Percentiles rank a stretch among this genome's conserved stretches.
phyloP scores from a whole-genome alignment of 179 eudicot genomes.

The Silene noctiflora region DNA sequence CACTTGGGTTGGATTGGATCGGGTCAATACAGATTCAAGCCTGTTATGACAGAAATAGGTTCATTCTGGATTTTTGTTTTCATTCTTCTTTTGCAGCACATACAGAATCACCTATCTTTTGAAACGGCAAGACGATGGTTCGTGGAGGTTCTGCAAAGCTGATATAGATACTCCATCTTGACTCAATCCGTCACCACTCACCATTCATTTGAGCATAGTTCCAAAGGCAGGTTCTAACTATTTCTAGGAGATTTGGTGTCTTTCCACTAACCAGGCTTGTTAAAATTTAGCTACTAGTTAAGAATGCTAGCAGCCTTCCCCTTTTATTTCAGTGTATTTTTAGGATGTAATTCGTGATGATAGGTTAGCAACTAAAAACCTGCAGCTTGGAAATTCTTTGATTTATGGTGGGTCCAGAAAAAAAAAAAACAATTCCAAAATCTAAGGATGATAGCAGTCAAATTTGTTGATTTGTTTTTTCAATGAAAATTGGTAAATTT shows the following conservation, averaged over 20 bases:
- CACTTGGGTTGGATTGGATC: not conserved
- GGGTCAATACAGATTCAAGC: not conserved
- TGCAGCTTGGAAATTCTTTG: constrained; percentile 10
- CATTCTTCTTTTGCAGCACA: constrained; percentile 46
- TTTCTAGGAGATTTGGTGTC: constrained; percentile 23
- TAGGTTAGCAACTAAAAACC: constrained; percentile 2
- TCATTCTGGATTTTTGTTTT: constrained; percentile 12
- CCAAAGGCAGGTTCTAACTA: constrained; percentile 24
- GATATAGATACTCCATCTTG: constrained; percentile 49
- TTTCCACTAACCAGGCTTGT: constrained; percentile 34
- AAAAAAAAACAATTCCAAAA: constrained; percentile 2
- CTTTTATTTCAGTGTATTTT: constrained; percentile 2
- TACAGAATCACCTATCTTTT: constrained; percentile 70
- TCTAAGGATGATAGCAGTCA: not conserved
- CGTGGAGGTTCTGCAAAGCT: constrained; percentile 88
- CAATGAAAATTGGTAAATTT: not conserved
- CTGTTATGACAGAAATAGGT: not conserved
- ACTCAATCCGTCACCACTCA: constrained; percentile 12
- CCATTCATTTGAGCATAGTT: constrained; percentile 11
- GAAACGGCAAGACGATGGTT: constrained; percentile 68
- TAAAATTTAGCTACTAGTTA: constrained; percentile 19
- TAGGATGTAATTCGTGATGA: constrained; percentile 4
- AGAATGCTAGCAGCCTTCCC: constrained; percentile 1
- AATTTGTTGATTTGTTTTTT: constrained; percentile 2
- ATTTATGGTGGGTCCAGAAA: not conserved